These are phyloP conservation scores for Terfezia boudieri DNA, from an alignment of 495 filamentous ascomycete species.

Conservation along the genomic window DNA sequence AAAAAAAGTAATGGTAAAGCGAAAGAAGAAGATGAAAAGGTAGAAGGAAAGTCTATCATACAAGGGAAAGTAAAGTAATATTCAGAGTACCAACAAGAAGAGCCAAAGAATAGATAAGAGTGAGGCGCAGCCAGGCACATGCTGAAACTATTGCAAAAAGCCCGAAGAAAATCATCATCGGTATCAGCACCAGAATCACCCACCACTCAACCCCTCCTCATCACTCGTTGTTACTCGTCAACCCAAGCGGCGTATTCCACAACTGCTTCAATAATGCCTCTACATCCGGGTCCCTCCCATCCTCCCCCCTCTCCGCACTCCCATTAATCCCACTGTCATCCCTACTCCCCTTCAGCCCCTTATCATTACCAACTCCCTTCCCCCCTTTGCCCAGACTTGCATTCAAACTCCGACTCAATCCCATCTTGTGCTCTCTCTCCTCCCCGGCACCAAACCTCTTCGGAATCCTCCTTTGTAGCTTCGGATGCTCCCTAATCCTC, in stretches of 20 bases:
- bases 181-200: neutral
- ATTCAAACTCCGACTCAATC: conserved; percentile 24
- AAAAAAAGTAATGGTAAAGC: conserved; percentile 1
- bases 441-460: conserved; percentile 11
- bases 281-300: conserved; percentile 1
- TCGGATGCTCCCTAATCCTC: conserved; percentile 29
- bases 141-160: no score
- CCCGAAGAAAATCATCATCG: neutral
- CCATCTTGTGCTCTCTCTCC: conserved; percentile 17
- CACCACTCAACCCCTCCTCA: neutral
- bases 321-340: conserved; percentile 9
- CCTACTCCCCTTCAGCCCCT: conserved; percentile 2
- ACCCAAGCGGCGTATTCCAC: conserved; percentile 9
- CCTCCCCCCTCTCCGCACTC: conserved; percentile 2
- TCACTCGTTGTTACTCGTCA: conserved; percentile 9
- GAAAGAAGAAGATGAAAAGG: neutral
- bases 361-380: neutral
- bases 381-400: conserved; percentile 8
- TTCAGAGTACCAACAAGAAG: no score
- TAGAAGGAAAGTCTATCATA: neutral
- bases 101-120: neutral
- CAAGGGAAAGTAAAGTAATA: no score
- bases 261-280: conserved; percentile 8
- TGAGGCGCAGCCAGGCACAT: neutral
- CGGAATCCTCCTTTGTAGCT: conserved; percentile 23